These are phyloP conservation scores for Trichoderma breve DNA, from an alignment of 2,329 filamentous ascomycete genomes.

Conservation along the genomic window DNA sequence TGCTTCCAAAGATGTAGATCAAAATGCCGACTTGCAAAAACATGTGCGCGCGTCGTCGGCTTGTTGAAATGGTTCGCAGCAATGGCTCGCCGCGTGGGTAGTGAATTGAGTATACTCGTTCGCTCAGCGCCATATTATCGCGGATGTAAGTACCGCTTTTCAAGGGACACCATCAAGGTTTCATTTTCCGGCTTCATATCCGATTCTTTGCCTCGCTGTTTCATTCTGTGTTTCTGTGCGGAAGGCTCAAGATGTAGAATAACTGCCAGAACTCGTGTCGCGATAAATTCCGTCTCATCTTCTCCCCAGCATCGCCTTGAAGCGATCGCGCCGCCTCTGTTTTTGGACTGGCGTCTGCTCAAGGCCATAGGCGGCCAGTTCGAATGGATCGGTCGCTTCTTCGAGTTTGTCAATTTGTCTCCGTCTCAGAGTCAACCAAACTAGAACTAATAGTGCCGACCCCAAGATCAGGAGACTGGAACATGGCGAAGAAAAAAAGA, in stretches of 20 bases:
- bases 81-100: neutral
- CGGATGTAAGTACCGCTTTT: neutral
- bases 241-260: neutral
- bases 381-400: conserved; percentile 14
- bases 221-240: too few species aligned
- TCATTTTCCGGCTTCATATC: neutral
- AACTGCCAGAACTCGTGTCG: neutral
- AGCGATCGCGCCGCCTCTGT: conserved; percentile 10
- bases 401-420: conserved; percentile 3
- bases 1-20: neutral
- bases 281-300: neutral
- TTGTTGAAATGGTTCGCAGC: neutral
- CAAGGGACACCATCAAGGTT: neutral
- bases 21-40: neutral
- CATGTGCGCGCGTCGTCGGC: neutral
- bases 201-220: neutral
- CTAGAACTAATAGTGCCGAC: neutral
- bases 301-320: neutral
- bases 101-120: neutral
- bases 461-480: neutral
- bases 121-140: neutral
- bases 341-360: neutral
- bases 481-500: neutral
- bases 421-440: conserved; percentile 9
- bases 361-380: conserved; percentile 10